Conservation (phyloP, 2,329 filamentous ascomycete species). For the Fusarium sp. region DNA sequence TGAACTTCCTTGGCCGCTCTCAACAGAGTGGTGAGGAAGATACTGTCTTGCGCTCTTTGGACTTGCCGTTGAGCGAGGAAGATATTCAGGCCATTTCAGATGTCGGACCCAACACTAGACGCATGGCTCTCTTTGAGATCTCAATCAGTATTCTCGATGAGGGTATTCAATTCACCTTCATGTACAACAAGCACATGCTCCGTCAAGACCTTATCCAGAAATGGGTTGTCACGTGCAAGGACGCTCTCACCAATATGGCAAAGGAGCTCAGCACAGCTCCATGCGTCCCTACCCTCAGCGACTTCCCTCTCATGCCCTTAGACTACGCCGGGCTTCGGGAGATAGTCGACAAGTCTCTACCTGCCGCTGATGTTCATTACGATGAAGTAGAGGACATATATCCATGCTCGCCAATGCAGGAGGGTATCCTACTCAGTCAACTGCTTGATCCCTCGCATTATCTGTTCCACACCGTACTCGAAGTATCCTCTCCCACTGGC, state of each 20-base stretch:
- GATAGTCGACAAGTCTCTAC: constrained; percentile 38
- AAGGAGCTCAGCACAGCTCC: constrained; percentile 19
- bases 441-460: constrained; percentile 33
- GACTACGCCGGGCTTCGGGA: constrained; percentile 47
- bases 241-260: constrained; percentile 11
- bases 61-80: constrained; percentile 9
- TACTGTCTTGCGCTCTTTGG: not conserved
- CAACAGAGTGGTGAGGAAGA: constrained; percentile 3
- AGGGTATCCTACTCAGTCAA: constrained; percentile 54
- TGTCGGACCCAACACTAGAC: constrained; percentile 13
- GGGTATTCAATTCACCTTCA: constrained; percentile 4
- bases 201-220: constrained; percentile 23
- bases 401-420: constrained; percentile 55
- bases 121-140: constrained; percentile 40
- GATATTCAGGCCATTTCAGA: constrained; percentile 14
- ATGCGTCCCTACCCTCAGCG: constrained; percentile 47
- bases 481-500: constrained; percentile 3
- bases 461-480: constrained; percentile 34
- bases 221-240: constrained; percentile 30
- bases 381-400: constrained; percentile 51
- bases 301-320: constrained; percentile 50
- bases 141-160: constrained; percentile 19
- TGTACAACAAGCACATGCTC: constrained; percentile 32
- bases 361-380: constrained; percentile 26
- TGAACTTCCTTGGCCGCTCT: constrained; percentile 27